phyloP scores from a whole-genome alignment of 805 yeast species.

The Osmozyma mogii region DNA sequence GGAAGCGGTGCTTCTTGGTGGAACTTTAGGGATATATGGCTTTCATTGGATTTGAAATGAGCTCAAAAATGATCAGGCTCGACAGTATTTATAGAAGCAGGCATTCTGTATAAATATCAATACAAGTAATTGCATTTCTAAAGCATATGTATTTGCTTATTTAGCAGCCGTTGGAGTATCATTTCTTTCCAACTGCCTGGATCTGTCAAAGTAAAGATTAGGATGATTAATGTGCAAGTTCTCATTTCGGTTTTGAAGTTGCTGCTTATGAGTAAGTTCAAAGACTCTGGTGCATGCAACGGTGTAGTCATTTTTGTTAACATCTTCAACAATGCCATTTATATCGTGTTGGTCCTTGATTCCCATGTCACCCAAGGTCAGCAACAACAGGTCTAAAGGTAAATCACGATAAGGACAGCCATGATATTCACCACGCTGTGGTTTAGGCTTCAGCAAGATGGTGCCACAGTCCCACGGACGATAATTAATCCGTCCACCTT shows the following conservation, averaged over 20 bases:
- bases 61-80: background rate
- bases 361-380: conserved; percentile 56
- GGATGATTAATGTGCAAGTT: conserved; percentile 75
- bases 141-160: background rate
- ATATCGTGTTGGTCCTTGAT: conserved; percentile 50
- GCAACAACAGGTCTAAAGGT: conserved; percentile 52
- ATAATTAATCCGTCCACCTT: conserved; percentile 82
- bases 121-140: background rate
- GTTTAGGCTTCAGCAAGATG: conserved; percentile 65
- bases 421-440: conserved; percentile 62
- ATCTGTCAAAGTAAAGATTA: conserved; percentile 76
- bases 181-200: conserved; percentile 44
- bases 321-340: conserved; percentile 57
- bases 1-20: conserved; percentile 39
- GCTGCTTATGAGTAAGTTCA: conserved; percentile 55
- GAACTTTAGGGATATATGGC: conserved; percentile 29
- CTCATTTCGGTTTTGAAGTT: conserved; percentile 33
- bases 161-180: conserved; percentile 5
- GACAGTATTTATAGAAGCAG: background rate
- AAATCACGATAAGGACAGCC: conserved; percentile 92
- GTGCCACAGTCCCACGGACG: conserved; percentile 80
- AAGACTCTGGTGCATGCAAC: conserved; percentile 86
- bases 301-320: conserved; percentile 64
- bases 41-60: conserved; percentile 23
- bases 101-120: background rate